A percentile compares a stretch with the other conserved stretches of the same genome.
Conservation (phyloP, 116 monocot genomes). For the Posidonia oceanica region DNA sequence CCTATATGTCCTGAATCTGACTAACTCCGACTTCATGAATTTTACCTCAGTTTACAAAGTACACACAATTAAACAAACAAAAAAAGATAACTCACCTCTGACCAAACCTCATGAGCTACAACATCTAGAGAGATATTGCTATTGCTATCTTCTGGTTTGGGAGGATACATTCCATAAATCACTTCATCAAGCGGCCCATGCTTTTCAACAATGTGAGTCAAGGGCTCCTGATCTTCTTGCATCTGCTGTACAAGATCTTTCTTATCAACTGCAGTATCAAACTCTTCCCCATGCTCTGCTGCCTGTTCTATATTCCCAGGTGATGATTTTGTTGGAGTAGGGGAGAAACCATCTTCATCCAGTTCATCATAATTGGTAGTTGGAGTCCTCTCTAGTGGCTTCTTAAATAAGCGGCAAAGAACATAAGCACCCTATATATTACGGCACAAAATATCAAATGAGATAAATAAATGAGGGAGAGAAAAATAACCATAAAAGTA, state of each 20-base stretch:
- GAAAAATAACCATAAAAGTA: not conserved
- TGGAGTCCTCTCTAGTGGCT: conserved; percentile 6
- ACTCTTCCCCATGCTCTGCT: conserved; percentile 3
- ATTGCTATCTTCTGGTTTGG: conserved; percentile 13
- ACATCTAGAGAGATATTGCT: conserved; percentile 4
- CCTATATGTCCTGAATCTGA: too few species aligned
- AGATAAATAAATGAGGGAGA: not conserved
- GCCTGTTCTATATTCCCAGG: not conserved
- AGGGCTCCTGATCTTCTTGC: not conserved
- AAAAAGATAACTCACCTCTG: conserved; percentile 4
- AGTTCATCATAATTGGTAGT: not conserved
- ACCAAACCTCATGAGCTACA: not conserved
- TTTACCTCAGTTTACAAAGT: not conserved
- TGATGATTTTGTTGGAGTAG: conserved; percentile 9
- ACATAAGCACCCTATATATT: conserved; percentile 21
- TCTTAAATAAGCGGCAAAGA: conserved; percentile 20
- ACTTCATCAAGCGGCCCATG: not conserved
- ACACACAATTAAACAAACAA: not conserved
- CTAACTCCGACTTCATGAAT: not conserved
- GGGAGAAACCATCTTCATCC: conserved; percentile 8
- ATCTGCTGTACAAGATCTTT: not conserved
- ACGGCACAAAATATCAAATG: not conserved
- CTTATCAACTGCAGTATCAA: not conserved
- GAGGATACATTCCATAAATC: not conserved
- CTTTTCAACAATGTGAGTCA: not conserved